Base-by-base conservation (phyloP, 345 rosid genomes). In the Gossypium sturtianum region DNA sequence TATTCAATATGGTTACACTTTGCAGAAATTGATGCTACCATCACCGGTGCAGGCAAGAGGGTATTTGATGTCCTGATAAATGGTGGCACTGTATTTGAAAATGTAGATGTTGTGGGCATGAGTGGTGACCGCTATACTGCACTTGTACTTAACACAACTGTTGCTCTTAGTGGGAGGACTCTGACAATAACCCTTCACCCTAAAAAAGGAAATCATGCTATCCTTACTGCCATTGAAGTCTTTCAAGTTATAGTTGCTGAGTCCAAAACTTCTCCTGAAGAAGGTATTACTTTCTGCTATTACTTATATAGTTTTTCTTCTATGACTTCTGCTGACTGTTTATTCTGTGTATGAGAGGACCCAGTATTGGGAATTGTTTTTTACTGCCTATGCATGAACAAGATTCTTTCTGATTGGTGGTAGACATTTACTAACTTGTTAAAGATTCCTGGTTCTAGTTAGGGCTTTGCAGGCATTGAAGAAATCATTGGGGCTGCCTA, bases 1-100 rank as follows among this genome's bases (percentile, higher is more conserved):
- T 95, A 95, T 73, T 95, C 98, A 0, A 72, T 95, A 54, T 95
- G 99, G 99, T 69, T 93, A 34, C 99, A 95, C 75, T 95, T 95
- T 70, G 91, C 98, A 1, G 99, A 93, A 92, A 93, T 93, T 78
- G 99, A 93, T 81, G 64, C 81, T 80, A 25, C 89, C 8, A 70
- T 95, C 57, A 89, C 89, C 19, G 84, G 74, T 59, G 89, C 71
- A 22, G 97, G 96, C 20, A 47, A 90, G 75, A 83, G 97, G 84
- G 93, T 90, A 47, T 95, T 95, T 87, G 90, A 91, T 80, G 77
- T 95, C 71, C 81, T 93, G 9, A 85, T 95, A 53, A 95, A 95
- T 80, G 98, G 97, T 48, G 82, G 66, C 73, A 77, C 80, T 25
- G 66, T 20, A 17, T 91, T 95, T 76, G 38, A 74, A 76, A 83